Percentiles rank a stretch among this genome's conserved stretches.
Conservation (phyloP, 2,329 filamentous ascomycete genomes). For the Talaromyces marneffei region DNA sequence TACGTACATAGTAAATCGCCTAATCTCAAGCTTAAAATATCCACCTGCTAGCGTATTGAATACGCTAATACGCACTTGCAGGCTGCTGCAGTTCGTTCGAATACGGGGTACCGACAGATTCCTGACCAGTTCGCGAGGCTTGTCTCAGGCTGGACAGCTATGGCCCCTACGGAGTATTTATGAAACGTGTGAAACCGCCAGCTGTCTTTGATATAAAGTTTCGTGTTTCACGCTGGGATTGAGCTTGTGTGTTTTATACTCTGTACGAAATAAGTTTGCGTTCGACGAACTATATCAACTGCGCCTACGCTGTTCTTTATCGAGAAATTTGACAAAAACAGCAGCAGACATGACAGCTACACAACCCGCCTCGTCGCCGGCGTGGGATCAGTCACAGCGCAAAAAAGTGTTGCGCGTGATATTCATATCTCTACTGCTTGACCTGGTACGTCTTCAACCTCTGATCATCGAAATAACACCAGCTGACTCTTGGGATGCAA, state of each 20-base stretch:
- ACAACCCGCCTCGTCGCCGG: slow-evolving; percentile 17
- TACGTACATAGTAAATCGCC: too few relatives aligned
- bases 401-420: slow-evolving; percentile 82
- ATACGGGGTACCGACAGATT: neutral
- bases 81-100: too few relatives aligned
- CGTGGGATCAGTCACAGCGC: slow-evolving; percentile 35
- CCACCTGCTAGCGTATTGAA: neutral
- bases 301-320: neutral
- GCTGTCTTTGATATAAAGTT: neutral
- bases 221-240: neutral
- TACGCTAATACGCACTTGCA: neutral
- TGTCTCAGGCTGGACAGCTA: neutral
- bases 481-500: neutral
- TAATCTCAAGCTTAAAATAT: neutral
- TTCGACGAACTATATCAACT: neutral
- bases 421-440: slow-evolving; percentile 80
- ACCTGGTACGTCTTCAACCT: slow-evolving; percentile 61
- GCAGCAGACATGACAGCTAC: neutral
- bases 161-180: neutral
- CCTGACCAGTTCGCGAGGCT: neutral
- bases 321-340: neutral
- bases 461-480: neutral
- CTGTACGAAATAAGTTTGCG: too few relatives aligned
- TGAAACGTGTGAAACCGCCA: neutral
- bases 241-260: neutral